phyloP scores from a whole-genome alignment of 192 early-diverging fungal species.

The Podochytrium sp. region DNA sequence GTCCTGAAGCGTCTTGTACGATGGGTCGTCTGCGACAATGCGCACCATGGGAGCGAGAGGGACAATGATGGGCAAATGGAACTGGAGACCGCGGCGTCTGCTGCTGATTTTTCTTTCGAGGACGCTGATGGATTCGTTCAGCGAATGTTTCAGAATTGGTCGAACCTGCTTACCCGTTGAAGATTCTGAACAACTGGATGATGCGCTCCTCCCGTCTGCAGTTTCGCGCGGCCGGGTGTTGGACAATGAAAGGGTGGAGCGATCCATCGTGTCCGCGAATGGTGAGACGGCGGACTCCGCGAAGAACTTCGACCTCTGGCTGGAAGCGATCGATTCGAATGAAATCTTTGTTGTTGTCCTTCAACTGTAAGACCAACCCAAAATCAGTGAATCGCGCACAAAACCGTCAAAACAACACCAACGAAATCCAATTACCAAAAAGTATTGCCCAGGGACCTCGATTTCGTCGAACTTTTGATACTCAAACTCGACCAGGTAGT shows the following conservation, averaged over 20 bases:
- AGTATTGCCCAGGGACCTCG: constrained; percentile 98
- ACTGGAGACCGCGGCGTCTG: constrained; percentile 75
- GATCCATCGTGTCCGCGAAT: constrained; percentile 93
- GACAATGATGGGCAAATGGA: constrained; percentile 90
- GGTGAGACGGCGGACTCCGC: constrained; percentile 78
- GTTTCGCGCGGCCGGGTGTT: constrained; percentile 88
- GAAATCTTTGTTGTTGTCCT: constrained; percentile 87
- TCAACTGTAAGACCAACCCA: too few relatives aligned
- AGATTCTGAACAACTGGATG: constrained; percentile 90
- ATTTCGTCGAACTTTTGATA: constrained; percentile 98
- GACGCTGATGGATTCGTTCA: constrained; percentile 49
- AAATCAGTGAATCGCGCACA: constrained; percentile 8
- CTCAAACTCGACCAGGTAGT: constrained; percentile 97
- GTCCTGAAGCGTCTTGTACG: constrained; percentile 86
- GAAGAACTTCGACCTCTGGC: constrained; percentile 85
- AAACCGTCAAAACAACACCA: background rate
- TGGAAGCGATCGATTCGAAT: constrained; percentile 93
- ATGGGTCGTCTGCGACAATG: constrained; percentile 90
- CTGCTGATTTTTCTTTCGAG: constrained; percentile 83
- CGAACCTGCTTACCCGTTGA: constrained; percentile 67
- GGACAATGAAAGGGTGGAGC: constrained; percentile 88
- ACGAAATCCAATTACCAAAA: constrained; percentile 62
- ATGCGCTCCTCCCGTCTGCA: constrained; percentile 94
- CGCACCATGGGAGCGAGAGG: constrained; percentile 91
- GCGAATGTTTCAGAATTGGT: background rate